Evolutionary conservation across 1,284 basidiomycete species (phyloP).

Genomic region (Fomes fomentarius): DNA sequence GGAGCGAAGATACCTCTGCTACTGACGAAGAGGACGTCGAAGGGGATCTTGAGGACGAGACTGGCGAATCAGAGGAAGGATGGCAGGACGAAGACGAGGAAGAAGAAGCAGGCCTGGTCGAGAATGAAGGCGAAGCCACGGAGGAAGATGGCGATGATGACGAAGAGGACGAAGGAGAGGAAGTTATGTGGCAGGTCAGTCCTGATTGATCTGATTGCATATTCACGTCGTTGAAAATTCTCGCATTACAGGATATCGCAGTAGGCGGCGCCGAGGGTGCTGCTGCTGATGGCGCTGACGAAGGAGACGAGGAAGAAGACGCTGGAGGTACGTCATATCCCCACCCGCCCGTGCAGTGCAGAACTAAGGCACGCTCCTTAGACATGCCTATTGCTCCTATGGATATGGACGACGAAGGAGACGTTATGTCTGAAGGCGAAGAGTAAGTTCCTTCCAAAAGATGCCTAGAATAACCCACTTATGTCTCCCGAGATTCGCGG

Average conservation of each 20-base stretch:
- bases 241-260: conserved; percentile 56
- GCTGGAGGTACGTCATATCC: conserved; percentile 36
- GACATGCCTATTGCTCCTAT: conserved; percentile 36
- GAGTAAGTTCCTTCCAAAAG: conserved; percentile 58
- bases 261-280: conserved; percentile 44
- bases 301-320: conserved; percentile 47
- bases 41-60: conserved; percentile 61
- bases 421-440: conserved; percentile 73
- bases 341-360: neutral
- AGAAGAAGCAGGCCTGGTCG: conserved; percentile 59
- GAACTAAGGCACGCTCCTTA: neutral
- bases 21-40: conserved; percentile 70
- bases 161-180: conserved; percentile 48
- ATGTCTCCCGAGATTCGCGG: conserved; percentile 52
- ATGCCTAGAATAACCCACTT: too few species aligned
- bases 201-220: too few species aligned
- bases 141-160: conserved; percentile 50
- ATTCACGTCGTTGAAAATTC: too few species aligned
- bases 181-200: conserved; percentile 77
- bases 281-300: conserved; percentile 45
- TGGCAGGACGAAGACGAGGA: conserved; percentile 73
- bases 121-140: conserved; percentile 57
- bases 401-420: conserved; percentile 53
- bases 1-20: conserved; percentile 77
- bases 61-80: conserved; percentile 63